These are phyloP conservation scores for Sanghuangporus baumii DNA, from an alignment of 1,284 basidiomycete genomes.

Conservation along the genomic window DNA sequence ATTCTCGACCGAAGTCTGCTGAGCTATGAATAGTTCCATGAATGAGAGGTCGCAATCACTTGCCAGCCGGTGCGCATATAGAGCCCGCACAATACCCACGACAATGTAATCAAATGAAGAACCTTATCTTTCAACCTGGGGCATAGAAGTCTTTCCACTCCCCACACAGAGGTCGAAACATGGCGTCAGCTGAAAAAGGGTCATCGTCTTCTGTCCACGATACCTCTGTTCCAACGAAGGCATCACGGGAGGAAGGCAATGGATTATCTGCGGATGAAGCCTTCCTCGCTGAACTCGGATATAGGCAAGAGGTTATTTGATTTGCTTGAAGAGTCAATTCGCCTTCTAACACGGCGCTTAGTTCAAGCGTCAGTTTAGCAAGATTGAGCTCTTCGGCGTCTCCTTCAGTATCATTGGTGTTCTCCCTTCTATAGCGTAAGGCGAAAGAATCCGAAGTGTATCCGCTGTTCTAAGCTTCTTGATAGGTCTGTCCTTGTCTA, in stretches of 20 bases:
- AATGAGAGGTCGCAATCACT: not conserved
- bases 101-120: not conserved
- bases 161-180: not conserved
- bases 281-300: conserved; percentile 33
- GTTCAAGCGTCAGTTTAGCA: conserved; percentile 14
- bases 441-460: not conserved
- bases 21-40: not conserved
- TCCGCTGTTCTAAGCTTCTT: conserved; percentile 1
- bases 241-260: not conserved
- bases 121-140: not conserved
- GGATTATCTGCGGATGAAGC: conserved; percentile 25
- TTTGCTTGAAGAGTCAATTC: conserved; percentile 24
- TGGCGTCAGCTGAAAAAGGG: not conserved
- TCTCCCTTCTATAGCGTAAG: conserved; percentile 37
- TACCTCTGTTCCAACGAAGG: not conserved
- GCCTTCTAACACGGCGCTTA: conserved; percentile 15
- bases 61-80: not conserved
- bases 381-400: conserved; percentile 29
- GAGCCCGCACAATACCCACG: not conserved
- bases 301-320: conserved; percentile 33
- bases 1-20: not conserved
- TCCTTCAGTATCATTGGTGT: conserved; percentile 37
- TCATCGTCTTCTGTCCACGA: not conserved
- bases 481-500: conserved; percentile 35
- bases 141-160: not conserved